phyloP scores from a whole-genome alignment of 345 rosid species.

The Hirschfeldia incana region DNA sequence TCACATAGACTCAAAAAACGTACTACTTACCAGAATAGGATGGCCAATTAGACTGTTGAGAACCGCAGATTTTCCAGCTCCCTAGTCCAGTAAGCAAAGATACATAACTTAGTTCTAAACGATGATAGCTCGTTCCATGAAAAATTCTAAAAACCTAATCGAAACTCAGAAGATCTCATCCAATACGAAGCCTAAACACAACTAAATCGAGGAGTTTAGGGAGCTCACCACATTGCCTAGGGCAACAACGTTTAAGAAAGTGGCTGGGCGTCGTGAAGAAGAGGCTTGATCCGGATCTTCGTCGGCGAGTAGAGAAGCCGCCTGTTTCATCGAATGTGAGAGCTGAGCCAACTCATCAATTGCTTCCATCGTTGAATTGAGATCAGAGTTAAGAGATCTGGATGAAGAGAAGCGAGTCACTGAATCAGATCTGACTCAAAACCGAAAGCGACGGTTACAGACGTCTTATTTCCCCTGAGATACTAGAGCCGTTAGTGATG shows the following conservation, averaged over 20 bases:
- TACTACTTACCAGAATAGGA: slow-evolving; percentile 79
- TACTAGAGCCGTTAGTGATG: slow-evolving; percentile 4
- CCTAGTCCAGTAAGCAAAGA: slow-evolving; percentile 50
- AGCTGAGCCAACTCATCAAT: slow-evolving; percentile 87
- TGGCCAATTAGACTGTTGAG: slow-evolving; percentile 95
- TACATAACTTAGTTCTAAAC: background rate
- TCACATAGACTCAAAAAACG: background rate
- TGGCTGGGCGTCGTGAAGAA: slow-evolving; percentile 62
- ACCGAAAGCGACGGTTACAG: slow-evolving; percentile 5
- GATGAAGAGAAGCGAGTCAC: slow-evolving; percentile 11
- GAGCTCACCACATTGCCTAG: slow-evolving; percentile 87
- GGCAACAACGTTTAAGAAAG: slow-evolving; percentile 82
- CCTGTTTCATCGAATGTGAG: slow-evolving; percentile 86
- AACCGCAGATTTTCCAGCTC: slow-evolving; percentile 97
- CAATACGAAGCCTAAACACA: background rate
- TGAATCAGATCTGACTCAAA: slow-evolving; percentile 31
- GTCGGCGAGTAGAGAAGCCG: slow-evolving; percentile 83
- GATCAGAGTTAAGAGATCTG: slow-evolving; percentile 38
- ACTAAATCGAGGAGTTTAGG: slow-evolving; percentile 6
- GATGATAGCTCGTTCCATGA: background rate
- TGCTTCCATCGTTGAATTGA: slow-evolving; percentile 67
- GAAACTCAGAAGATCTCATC: background rate
- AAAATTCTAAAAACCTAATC: background rate
- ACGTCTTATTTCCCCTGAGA: background rate
- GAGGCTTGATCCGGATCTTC: slow-evolving; percentile 76